phyloP scores from a whole-genome alignment of 2,329 filamentous ascomycete species.

The Monosporascus sp. region DNA sequence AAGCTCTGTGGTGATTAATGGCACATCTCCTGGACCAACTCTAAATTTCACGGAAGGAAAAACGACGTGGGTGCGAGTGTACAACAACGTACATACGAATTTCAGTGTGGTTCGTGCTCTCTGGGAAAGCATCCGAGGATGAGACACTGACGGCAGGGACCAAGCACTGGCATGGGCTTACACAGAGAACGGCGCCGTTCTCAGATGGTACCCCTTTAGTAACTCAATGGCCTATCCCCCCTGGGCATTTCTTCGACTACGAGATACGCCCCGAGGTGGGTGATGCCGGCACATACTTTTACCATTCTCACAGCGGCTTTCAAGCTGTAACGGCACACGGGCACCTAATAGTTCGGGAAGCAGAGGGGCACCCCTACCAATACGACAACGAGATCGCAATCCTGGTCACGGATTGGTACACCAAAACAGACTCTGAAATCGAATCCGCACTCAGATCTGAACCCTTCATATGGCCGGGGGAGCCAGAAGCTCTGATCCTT shows the following conservation, averaged over 20 bases:
- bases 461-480: constrained; percentile 54
- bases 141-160: background rate
- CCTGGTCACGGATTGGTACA: constrained; percentile 52
- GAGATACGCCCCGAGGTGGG: constrained; percentile 49
- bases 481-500: constrained; percentile 50
- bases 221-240: constrained; percentile 61
- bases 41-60: constrained; percentile 41
- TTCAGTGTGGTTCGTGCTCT: constrained; percentile 43
- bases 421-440: constrained; percentile 46
- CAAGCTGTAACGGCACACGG: constrained; percentile 56
- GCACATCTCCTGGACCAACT: constrained; percentile 45
- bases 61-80: constrained; percentile 53
- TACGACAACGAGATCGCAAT: constrained; percentile 59
- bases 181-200: constrained; percentile 54
- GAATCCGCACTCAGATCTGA: constrained; percentile 40
- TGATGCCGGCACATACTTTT: constrained; percentile 61
- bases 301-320: constrained; percentile 62
- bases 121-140: background rate
- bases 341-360: constrained; percentile 52
- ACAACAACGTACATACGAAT: constrained; percentile 50
- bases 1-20: constrained; percentile 46
- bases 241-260: constrained; percentile 61
- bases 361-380: constrained; percentile 41
- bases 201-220: constrained; percentile 57
- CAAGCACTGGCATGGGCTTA: constrained; percentile 65